phyloP scores from a whole-genome alignment of 345 rosid species.

The Kandelia obovata region DNA sequence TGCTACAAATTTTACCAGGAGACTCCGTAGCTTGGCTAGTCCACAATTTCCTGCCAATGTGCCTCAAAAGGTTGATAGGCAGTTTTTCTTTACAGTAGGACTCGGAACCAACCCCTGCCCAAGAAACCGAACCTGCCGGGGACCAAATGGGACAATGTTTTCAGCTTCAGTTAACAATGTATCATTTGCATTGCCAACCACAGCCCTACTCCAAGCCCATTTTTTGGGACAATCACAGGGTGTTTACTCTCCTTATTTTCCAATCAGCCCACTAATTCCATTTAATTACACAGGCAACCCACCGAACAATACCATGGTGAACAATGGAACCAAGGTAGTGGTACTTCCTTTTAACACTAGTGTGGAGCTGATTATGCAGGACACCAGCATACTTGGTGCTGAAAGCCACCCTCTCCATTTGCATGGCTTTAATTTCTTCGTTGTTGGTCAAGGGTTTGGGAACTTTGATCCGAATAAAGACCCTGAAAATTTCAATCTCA shows the following conservation, averaged over 20 bases:
- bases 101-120: slow-evolving; percentile 14
- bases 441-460: slow-evolving; percentile 20
- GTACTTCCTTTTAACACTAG: slow-evolving; percentile 17
- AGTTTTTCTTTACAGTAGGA: slow-evolving; percentile 13
- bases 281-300: slow-evolving; percentile 16
- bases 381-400: slow-evolving; percentile 10
- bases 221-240: slow-evolving; percentile 9
- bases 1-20: background rate
- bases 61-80: slow-evolving; percentile 9
- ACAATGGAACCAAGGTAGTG: slow-evolving; percentile 9
- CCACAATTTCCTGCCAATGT: slow-evolving; percentile 16
- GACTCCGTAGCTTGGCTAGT: slow-evolving; percentile 10
- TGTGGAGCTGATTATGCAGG: slow-evolving; percentile 19
- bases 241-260: slow-evolving; percentile 9
- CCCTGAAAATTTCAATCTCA: slow-evolving; percentile 12
- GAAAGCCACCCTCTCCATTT: slow-evolving; percentile 19
- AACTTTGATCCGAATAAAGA: slow-evolving; percentile 12
- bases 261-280: background rate
- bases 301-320: slow-evolving; percentile 19
- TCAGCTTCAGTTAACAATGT: slow-evolving; percentile 15
- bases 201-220: slow-evolving; percentile 13
- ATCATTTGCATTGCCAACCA: slow-evolving; percentile 15
- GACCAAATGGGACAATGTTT: slow-evolving; percentile 17
- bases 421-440: slow-evolving; percentile 17
- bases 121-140: slow-evolving; percentile 8